Conservation (phyloP, 768 basidiomycete species). For the Lyophyllum shimeji region DNA sequence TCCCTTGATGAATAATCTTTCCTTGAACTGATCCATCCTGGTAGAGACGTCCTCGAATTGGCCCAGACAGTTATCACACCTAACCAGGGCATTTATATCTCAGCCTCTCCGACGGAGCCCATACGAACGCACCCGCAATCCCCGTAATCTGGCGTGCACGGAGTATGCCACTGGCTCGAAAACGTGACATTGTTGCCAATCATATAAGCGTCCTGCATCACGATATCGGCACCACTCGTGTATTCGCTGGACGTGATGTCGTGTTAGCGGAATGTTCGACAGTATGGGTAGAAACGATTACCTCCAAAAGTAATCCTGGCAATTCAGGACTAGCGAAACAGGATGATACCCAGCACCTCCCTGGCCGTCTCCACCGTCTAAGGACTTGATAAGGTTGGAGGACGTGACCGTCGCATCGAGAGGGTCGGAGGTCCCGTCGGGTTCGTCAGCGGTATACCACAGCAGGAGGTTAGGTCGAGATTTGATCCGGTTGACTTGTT, state of each 20-base stretch:
- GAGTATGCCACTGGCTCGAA: slow-evolving; percentile 59
- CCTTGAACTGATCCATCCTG: slow-evolving; percentile 64
- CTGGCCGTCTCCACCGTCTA: slow-evolving; percentile 51
- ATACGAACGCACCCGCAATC: slow-evolving; percentile 79
- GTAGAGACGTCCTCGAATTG: slow-evolving; percentile 68
- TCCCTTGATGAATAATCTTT: slow-evolving; percentile 59
- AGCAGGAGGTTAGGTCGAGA: slow-evolving; percentile 67
- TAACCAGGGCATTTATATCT: slow-evolving; percentile 7
- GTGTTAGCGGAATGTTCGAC: neutral
- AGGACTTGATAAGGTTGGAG: slow-evolving; percentile 54
- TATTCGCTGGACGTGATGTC: slow-evolving; percentile 27
- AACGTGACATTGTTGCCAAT: slow-evolving; percentile 64
- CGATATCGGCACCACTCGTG: slow-evolving; percentile 63
- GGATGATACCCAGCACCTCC: slow-evolving; percentile 63
- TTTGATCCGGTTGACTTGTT: slow-evolving; percentile 70
- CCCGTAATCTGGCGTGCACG: slow-evolving; percentile 65
- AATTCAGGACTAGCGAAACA: slow-evolving; percentile 63
- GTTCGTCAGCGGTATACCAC: slow-evolving; percentile 73
- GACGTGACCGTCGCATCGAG: slow-evolving; percentile 55
- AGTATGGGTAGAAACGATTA: slow-evolving; percentile 10
- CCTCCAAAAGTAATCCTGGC: slow-evolving; percentile 65
- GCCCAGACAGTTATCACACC: slow-evolving; percentile 64
- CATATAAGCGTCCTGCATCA: slow-evolving; percentile 68
- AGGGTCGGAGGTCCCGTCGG: slow-evolving; percentile 69
- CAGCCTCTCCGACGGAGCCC: too few species aligned